A percentile compares a stretch with the other conserved stretches of the same genome.
Conservation (phyloP, 768 basidiomycete genomes). For the Lactarius indigo region DNA sequence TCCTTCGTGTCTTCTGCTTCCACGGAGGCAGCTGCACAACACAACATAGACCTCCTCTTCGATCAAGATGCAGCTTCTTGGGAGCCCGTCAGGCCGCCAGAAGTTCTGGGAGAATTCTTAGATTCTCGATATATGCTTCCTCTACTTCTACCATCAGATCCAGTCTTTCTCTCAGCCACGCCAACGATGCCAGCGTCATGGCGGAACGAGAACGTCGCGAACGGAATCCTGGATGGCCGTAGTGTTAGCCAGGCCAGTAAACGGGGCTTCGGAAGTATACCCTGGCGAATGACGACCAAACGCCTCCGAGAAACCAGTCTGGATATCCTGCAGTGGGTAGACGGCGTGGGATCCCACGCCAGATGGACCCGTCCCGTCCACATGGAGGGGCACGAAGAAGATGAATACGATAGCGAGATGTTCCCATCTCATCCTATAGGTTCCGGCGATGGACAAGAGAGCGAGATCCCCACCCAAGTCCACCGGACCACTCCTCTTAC, state of each 20-base stretch:
- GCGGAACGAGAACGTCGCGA: conserved; percentile 34
- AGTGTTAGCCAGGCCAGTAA: conserved; percentile 39
- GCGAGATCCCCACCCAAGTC: conserved; percentile 37
- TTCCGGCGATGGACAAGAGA: conserved; percentile 31
- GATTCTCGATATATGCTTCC: conserved; percentile 95
- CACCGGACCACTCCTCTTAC: conserved; percentile 58
- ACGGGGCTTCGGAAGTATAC: conserved; percentile 39
- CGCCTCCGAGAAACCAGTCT: conserved; percentile 60
- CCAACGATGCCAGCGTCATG: conserved; percentile 46
- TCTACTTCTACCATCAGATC: conserved; percentile 76
- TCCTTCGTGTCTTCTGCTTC: conserved; percentile 31
- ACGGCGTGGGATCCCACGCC: conserved; percentile 56
- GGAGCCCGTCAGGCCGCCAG: conserved; percentile 74
- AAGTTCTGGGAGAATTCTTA: conserved; percentile 83
- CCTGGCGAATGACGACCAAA: conserved; percentile 57
- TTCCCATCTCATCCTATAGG: conserved; percentile 32
- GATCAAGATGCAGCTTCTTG: conserved; percentile 71
- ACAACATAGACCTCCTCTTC: conserved; percentile 76
- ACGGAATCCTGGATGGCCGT: conserved; percentile 31
- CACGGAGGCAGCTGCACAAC: conserved; percentile 38
- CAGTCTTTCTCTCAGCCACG: conserved; percentile 68
- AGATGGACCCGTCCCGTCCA: conserved; percentile 54
- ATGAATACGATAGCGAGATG: conserved; percentile 34
- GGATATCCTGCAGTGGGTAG: conserved; percentile 64
- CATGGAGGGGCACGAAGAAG: conserved; percentile 36